Conservation (phyloP, 2,329 filamentous ascomycete species). For the Samsoniella hepiali region DNA sequence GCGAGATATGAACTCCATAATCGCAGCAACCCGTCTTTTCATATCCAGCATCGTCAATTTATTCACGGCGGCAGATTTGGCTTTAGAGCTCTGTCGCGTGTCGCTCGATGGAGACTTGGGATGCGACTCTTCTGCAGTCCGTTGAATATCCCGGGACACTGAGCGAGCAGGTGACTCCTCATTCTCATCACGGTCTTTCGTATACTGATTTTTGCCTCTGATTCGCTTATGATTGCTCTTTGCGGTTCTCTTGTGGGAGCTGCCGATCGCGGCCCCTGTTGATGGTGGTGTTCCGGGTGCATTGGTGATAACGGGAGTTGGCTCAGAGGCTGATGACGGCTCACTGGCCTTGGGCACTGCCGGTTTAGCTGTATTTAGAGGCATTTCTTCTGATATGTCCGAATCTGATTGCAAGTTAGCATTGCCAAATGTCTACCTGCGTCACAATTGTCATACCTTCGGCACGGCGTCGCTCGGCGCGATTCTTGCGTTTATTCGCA, state of each 20-base stretch:
- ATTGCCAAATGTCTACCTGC: not conserved
- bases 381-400: conserved; percentile 67
- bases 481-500: conserved; percentile 74
- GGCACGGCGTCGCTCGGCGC: conserved; percentile 73
- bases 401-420: conserved; percentile 52
- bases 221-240: conserved; percentile 63
- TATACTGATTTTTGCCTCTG: conserved; percentile 78
- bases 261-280: conserved; percentile 43
- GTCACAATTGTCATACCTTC: conserved; percentile 58
- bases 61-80: conserved; percentile 51
- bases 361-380: conserved; percentile 41
- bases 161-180: conserved; percentile 57
- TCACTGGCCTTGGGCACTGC: conserved; percentile 31
- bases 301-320: conserved; percentile 28
- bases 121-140: conserved; percentile 36
- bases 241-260: conserved; percentile 56
- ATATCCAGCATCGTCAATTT: conserved; percentile 86
- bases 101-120: conserved; percentile 39
- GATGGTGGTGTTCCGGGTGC: conserved; percentile 41
- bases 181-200: conserved; percentile 65
- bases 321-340: conserved; percentile 30
- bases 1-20: conserved; percentile 85
- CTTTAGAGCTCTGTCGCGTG: conserved; percentile 53
- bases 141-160: conserved; percentile 48
- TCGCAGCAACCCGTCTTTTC: conserved; percentile 76